Evolutionary conservation across 345 rosid genomes (phyloP).

Genomic region (Laguncularia racemosa): DNA sequence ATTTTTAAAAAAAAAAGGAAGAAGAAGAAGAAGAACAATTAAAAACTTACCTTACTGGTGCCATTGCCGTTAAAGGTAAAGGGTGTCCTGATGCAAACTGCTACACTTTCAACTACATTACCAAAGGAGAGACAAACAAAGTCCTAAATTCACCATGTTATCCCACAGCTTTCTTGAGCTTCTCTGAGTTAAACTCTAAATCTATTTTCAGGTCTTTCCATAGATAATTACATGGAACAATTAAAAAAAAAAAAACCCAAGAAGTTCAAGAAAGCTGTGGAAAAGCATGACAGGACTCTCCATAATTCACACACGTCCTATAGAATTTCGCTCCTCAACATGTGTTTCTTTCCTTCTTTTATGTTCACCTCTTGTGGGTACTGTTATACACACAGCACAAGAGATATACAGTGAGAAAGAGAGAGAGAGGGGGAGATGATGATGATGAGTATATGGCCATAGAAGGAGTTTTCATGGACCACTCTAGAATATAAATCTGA

Average conservation of each 20-base stretch:
- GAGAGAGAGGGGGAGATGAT: too few species aligned
- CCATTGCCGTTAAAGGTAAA: too few species aligned
- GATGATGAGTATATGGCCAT: conserved; percentile 5
- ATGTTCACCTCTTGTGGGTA: not conserved
- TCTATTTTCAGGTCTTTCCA: not conserved
- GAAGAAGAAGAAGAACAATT: too few species aligned
- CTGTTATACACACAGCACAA: not conserved
- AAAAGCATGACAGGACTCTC: conserved; percentile 63
- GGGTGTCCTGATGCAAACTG: too few species aligned
- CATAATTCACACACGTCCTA: not conserved
- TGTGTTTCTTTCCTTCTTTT: not conserved
- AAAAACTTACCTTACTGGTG: too few species aligned
- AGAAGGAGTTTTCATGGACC: conserved; percentile 31
- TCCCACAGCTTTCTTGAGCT: conserved; percentile 95
- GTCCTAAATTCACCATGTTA: conserved; percentile 50
- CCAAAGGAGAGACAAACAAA: conserved; percentile 3
- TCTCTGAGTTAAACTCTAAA: conserved; percentile 9
- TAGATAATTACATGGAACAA: too few species aligned
- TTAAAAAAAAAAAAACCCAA: not conserved
- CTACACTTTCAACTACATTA: not conserved
- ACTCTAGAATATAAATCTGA: conserved; percentile 21
- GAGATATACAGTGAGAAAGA: conserved; percentile 2
- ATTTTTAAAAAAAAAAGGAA: too few species aligned
- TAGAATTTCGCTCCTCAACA: conserved; percentile 13
- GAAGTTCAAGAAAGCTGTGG: conserved; percentile 96